Conservation (phyloP, 345 rosid genomes). For the Odontarrhena argentea region DNA sequence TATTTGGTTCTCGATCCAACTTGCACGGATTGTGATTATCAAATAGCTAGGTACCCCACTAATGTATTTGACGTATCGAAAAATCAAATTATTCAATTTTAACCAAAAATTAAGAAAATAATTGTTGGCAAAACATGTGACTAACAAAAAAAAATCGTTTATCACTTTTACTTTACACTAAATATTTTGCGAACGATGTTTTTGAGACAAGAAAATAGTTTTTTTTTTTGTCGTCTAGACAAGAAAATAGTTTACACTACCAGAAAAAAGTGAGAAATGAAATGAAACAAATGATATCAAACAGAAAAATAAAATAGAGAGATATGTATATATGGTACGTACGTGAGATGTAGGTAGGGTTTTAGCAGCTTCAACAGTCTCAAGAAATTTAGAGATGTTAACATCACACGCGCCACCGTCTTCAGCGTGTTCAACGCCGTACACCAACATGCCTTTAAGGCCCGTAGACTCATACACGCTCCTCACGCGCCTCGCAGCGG, state of each 20-base stretch:
- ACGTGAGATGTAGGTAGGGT: conserved; percentile 69
- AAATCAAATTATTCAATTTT: not conserved
- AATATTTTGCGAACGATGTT: too few relatives aligned
- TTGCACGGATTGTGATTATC: not conserved
- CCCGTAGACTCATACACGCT: conserved; percentile 57
- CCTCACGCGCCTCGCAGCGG: conserved; percentile 45
- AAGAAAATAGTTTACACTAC: too few relatives aligned
- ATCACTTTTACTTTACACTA: too few relatives aligned
- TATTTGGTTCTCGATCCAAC: not conserved
- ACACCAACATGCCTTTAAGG: conserved; percentile 71
- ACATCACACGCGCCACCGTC: conserved; percentile 58
- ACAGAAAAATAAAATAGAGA: not conserved
- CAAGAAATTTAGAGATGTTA: conserved; percentile 58
- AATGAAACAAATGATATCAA: not conserved
- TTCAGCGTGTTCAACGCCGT: conserved; percentile 67
- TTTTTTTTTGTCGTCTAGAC: too few relatives aligned
- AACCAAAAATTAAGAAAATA: not conserved
- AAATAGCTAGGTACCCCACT: not conserved
- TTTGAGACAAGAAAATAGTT: not conserved
- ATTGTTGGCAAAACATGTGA: not conserved
- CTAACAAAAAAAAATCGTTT: too few relatives aligned
- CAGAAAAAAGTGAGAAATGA: not conserved
- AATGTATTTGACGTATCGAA: not conserved
- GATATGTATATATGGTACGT: conserved; percentile 31
- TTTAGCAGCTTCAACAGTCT: conserved; percentile 57